phyloP scores from a whole-genome alignment of 1,139 yeast species.

The Hemisphaericaspora xylanilytica region DNA sequence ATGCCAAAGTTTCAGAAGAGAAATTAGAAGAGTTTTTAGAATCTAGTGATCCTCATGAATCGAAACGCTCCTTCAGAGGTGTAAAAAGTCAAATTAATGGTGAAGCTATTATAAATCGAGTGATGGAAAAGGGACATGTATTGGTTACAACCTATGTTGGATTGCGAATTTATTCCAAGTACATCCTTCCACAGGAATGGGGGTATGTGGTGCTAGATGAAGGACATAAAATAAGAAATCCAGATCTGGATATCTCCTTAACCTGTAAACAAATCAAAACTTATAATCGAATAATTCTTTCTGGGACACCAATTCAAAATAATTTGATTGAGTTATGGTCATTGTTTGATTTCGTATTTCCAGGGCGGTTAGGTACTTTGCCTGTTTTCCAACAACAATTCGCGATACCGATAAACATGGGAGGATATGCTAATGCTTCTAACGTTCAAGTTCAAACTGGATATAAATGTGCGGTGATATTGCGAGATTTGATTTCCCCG shows the following conservation, averaged over 20 bases:
- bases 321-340: slow-evolving; percentile 92
- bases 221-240: slow-evolving; percentile 95
- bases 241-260: slow-evolving; percentile 84
- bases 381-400: slow-evolving; percentile 94
- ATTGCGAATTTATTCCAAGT: slow-evolving; percentile 68
- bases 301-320: slow-evolving; percentile 97
- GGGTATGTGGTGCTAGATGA: slow-evolving; percentile 91
- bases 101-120: slow-evolving; percentile 46
- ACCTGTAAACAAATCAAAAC: slow-evolving; percentile 83
- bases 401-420: slow-evolving; percentile 88
- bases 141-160: slow-evolving; percentile 93
- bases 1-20: slow-evolving; percentile 44
- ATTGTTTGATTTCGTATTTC: slow-evolving; percentile 89
- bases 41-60: slow-evolving; percentile 45
- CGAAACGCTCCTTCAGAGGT: slow-evolving; percentile 25
- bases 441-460: slow-evolving; percentile 96
- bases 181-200: slow-evolving; percentile 73
- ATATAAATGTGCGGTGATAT: slow-evolving; percentile 89
- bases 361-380: slow-evolving; percentile 89
- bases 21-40: slow-evolving; percentile 50
- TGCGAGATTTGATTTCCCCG: slow-evolving; percentile 86
- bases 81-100: slow-evolving; percentile 41
- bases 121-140: slow-evolving; percentile 69
- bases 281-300: slow-evolving; percentile 75
- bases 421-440: slow-evolving; percentile 98